Base-by-base conservation (phyloP, 805 yeast species). In the Kazachstania psychrophila region DNA sequence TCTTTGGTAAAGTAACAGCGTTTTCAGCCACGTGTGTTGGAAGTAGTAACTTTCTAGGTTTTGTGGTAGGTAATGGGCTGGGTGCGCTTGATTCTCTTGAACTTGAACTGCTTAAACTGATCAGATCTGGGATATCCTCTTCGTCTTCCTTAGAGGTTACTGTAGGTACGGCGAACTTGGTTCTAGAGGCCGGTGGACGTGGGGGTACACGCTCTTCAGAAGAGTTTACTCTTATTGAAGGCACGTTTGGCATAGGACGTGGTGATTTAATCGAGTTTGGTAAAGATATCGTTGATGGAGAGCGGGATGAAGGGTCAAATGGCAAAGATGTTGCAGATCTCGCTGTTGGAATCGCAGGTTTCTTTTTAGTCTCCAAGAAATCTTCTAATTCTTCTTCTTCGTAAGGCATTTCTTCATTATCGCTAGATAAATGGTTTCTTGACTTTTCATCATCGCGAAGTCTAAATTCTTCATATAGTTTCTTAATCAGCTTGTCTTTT, bases 401-500 rank as follows among this genome's bases (percentile, higher is more conserved):
- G n/a, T n/a, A n/a, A n/a, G n/a, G n/a, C n/a, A n/a, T n/a, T n/a
- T n/a, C n/a, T n/a, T n/a, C n/a, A n/a, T n/a, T n/a, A n/a, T n/a
- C n/a, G n/a, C n/a, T n/a, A n/a, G n/a, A n/a, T n/a, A n/a, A n/a
- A n/a, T n/a, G n/a, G n/a, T n/a, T n/a, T n/a, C n/a, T n/a, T n/a
- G n/a, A n/a, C n/a, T n/a, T n/a, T n/a, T n/a, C n/a, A 19, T 30
- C 33, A 5, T 30, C 25, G 7, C n/a, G n/a, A 6, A 19, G 7
- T 20, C 20, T 30, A 22, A 20, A 30, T 8, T 30, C 10, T 19
- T 30, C 25, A 13, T 83, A 79, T 27, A 89, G 59, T 38, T 75
- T 70, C 30, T 69, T 65, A 14, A 75, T 65, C 40, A 88, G 58
- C 29, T 63, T 60, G 33, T 68, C 66, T 55, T 76, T 83, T 27